phyloP scores from a whole-genome alignment of 164 flowering plant genomes.

The grape (Vitis vinifera) region DNA sequence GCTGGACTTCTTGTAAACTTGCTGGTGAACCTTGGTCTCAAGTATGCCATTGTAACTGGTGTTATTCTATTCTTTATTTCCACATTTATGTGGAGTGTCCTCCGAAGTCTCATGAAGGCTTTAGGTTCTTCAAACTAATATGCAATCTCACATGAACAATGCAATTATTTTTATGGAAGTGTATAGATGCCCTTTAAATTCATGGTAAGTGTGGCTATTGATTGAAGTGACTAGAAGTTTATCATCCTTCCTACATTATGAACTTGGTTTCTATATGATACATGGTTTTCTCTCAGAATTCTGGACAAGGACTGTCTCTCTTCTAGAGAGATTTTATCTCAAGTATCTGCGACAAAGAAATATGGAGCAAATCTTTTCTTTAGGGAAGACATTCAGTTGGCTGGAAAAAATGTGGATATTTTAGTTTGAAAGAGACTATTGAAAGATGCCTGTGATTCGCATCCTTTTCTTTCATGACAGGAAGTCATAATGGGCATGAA shows the following conservation, averaged over 20 bases:
- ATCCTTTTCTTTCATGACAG: background rate
- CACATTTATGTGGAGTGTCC: slow-evolving; percentile 86
- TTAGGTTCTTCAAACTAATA: slow-evolving; percentile 40
- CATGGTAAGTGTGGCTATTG: background rate
- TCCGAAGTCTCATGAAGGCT: slow-evolving; percentile 57
- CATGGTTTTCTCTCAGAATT: background rate
- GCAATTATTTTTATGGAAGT: background rate
- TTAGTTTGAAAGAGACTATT: background rate
- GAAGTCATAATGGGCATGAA: background rate
- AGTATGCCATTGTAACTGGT: slow-evolving; percentile 76
- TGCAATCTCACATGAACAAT: background rate
- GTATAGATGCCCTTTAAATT: background rate
- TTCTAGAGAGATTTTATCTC: background rate
- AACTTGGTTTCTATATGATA: background rate
- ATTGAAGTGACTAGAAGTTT: no score
- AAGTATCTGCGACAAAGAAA: background rate
- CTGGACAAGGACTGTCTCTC: background rate
- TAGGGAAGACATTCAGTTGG: background rate
- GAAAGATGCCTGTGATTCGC: background rate
- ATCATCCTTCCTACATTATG: no score
- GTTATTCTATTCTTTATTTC: slow-evolving; percentile 69
- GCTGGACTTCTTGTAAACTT: slow-evolving; percentile 91
- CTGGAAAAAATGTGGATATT: background rate
- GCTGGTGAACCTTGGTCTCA: slow-evolving; percentile 93
- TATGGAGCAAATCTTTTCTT: background rate